Percentiles rank a stretch among this genome's conserved stretches.
Evolutionary conservation across 306 rosid genomes (phyloP).

Genomic region (Prunus dulcis): DNA sequence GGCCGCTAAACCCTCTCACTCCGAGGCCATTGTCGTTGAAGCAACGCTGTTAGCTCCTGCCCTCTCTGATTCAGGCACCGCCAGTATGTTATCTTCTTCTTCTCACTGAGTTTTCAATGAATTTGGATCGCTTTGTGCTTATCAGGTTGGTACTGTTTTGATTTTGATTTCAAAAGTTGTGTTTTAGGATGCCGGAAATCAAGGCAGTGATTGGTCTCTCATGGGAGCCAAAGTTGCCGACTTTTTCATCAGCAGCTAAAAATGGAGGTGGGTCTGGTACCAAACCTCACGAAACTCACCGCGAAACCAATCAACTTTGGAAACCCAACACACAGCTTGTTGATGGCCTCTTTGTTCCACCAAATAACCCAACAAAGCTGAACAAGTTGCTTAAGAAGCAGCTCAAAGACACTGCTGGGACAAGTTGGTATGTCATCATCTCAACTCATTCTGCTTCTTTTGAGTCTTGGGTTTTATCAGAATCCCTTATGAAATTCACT

Average conservation of each 20-base stretch:
- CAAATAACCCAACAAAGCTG: slow-evolving; percentile 58
- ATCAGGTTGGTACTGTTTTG: not conserved
- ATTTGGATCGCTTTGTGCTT: not conserved
- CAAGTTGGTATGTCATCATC: slow-evolving; percentile 48
- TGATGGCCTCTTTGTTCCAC: slow-evolving; percentile 78
- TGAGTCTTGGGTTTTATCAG: not conserved
- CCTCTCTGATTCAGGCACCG: not conserved
- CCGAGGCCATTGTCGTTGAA: not conserved
- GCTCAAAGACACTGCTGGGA: slow-evolving; percentile 69
- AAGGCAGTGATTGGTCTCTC: slow-evolving; percentile 60
- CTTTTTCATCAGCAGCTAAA: slow-evolving; percentile 28
- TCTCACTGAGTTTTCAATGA: not conserved
- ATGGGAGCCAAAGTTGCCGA: slow-evolving; percentile 74
- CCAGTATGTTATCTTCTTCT: not conserved
- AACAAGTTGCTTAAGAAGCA: slow-evolving; percentile 60
- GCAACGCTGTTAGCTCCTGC: not conserved
- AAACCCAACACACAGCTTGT: slow-evolving; percentile 63
- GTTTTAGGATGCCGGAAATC: slow-evolving; percentile 41
- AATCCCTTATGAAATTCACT: not conserved
- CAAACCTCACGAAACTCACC: slow-evolving; percentile 35
- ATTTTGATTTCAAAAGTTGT: not conserved
- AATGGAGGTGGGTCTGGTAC: slow-evolving; percentile 13
- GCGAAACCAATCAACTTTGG: slow-evolving; percentile 45
- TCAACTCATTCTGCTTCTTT: not conserved
- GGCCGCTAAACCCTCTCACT: not conserved